phyloP scores from a whole-genome alignment of 75 land plant species.

The Larix kaempferi region DNA sequence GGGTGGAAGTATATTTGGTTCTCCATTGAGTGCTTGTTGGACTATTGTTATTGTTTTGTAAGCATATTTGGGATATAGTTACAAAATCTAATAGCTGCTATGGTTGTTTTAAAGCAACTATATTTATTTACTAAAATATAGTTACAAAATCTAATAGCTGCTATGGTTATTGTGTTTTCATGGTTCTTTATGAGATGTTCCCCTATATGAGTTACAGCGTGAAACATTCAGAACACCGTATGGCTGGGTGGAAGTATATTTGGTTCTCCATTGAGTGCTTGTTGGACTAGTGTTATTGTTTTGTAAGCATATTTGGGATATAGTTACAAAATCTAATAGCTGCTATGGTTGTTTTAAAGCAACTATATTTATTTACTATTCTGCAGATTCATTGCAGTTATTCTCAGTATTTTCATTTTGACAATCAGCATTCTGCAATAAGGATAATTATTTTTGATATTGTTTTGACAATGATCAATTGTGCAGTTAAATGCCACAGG shows the following conservation, averaged over 20 bases:
- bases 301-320: not conserved
- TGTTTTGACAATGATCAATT: not conserved
- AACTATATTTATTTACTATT: not conserved
- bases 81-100: not conserved
- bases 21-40: not conserved
- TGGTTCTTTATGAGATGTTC: not conserved
- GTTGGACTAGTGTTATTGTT: not conserved
- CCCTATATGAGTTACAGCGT: not conserved
- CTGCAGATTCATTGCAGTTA: not conserved
- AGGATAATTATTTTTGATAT: not conserved
- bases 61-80: not conserved
- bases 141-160: not conserved
- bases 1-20: not conserved
- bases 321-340: not conserved
- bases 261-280: not conserved
- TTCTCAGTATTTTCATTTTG: not conserved
- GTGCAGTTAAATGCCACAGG: constrained; percentile 82
- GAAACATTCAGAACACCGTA: not conserved
- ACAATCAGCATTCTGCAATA: not conserved
- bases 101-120: not conserved
- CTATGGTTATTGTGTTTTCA: not conserved
- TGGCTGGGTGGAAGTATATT: not conserved
- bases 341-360: not conserved
- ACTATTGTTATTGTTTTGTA: not conserved
- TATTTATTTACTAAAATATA: not conserved